A percentile compares a stretch with the other conserved stretches of the same genome.
Evolutionary conservation across 2,329 filamentous ascomycete species (phyloP).

Genomic region (Colletotrichum cordylinicola): DNA sequence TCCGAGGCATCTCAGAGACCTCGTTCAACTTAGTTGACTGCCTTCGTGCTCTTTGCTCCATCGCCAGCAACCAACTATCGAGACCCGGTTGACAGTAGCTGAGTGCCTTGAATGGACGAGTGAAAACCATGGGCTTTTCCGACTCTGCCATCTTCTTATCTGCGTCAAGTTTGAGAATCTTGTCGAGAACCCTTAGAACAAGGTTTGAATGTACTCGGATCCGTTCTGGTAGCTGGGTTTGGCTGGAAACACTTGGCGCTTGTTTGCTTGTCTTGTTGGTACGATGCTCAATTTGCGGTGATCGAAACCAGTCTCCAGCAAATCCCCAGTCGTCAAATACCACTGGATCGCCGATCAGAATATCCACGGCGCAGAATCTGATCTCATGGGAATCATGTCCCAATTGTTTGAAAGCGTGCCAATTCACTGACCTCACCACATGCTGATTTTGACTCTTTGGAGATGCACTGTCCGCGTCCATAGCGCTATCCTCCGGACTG

Average conservation of each 20-base stretch:
- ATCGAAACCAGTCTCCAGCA: not conserved
- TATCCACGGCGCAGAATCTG: not conserved
- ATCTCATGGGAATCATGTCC: accelerated
- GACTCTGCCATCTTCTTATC: accelerated
- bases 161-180: not conserved
- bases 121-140: not conserved
- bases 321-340: not conserved
- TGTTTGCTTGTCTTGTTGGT: not conserved
- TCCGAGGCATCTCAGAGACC: accelerated
- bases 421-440: accelerated
- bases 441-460: not conserved
- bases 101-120: not conserved
- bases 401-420: not conserved
- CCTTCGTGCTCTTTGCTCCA: not conserved
- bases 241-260: not conserved
- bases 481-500: too few relatives aligned
- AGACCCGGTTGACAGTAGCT: not conserved
- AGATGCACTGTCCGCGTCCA: accelerated
- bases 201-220: not conserved
- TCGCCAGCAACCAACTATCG: not conserved
- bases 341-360: not conserved
- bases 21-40: not conserved
- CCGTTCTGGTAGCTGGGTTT: not conserved
- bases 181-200: not conserved
- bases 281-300: accelerated